Evolutionary conservation across 2,329 filamentous ascomycete genomes (phyloP).

Genomic region (Penicillium capsulatum): DNA sequence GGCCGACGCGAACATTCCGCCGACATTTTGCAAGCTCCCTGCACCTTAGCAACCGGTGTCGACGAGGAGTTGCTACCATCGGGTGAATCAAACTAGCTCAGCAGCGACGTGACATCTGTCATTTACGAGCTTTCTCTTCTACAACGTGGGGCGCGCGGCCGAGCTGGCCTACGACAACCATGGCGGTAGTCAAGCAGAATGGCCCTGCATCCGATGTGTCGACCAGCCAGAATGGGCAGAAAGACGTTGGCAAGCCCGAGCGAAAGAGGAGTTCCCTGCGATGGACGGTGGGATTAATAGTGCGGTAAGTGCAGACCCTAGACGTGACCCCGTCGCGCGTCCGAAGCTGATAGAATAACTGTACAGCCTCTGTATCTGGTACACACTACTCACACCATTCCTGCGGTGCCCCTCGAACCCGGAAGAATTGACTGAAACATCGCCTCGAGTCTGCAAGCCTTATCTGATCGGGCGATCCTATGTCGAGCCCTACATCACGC

Average conservation of each 20-base stretch:
- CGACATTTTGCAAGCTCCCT: slow-evolving; percentile 5
- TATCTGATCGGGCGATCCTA: slow-evolving; percentile 66
- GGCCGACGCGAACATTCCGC: slow-evolving; percentile 23
- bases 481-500: slow-evolving; percentile 69
- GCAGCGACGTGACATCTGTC: too few relatives aligned
- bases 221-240: slow-evolving; percentile 14
- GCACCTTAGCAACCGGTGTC: slow-evolving; percentile 2
- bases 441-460: slow-evolving; percentile 75
- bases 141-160: slow-evolving; percentile 3
- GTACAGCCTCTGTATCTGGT: slow-evolving; percentile 75
- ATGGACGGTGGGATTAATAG: slow-evolving; percentile 35
- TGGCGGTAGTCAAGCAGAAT: slow-evolving; percentile 27
- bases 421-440: slow-evolving; percentile 62
- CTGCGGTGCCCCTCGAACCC: slow-evolving; percentile 75
- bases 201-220: slow-evolving; percentile 22
- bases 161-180: slow-evolving; percentile 14
- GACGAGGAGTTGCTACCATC: too few relatives aligned
- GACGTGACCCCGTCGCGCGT: too few relatives aligned
- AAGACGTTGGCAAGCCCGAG: slow-evolving; percentile 10
- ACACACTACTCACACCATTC: slow-evolving; percentile 71
- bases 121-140: too few relatives aligned
- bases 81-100: too few relatives aligned
- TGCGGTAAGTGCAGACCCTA: slow-evolving; percentile 34
- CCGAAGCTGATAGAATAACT: slow-evolving; percentile 7
- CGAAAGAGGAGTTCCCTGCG: slow-evolving; percentile 23